Evolutionary conservation across 75 land plant species (phyloP).

Genomic region (Picea glauca): DNA sequence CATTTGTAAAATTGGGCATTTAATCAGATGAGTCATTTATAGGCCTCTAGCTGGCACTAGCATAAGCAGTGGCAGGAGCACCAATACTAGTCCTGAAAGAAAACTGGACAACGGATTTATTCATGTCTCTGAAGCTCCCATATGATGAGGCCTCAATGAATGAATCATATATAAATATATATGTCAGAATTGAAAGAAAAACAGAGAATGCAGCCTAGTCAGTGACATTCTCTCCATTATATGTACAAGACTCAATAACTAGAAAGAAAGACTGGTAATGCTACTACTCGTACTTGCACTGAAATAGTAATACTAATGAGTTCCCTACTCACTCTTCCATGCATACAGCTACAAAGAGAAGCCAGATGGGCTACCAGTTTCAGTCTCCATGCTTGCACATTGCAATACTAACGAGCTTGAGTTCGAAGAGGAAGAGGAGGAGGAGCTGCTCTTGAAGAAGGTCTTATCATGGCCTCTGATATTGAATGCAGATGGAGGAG

Average conservation of each 20-base stretch:
- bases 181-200: constrained; percentile 1
- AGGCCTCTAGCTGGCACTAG: not conserved
- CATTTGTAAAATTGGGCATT: not conserved
- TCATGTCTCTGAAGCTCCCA: constrained; percentile 5
- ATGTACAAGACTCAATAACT: constrained; percentile 8
- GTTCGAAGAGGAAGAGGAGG: too few relatives aligned
- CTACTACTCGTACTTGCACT: not conserved
- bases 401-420: too few relatives aligned
- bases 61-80: not conserved
- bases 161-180: constrained; percentile 9
- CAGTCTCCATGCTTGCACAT: too few relatives aligned
- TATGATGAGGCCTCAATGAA: constrained; percentile 8
- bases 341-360: constrained; percentile 62
- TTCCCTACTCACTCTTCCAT: constrained; percentile 29
- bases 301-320: too few relatives aligned
- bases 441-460: too few relatives aligned
- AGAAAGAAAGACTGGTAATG: not conserved
- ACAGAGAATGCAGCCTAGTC: constrained; percentile 6
- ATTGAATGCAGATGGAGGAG: too few relatives aligned
- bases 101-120: constrained; percentile 2
- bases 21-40: constrained; percentile 4
- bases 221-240: constrained; percentile 2
- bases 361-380: constrained; percentile 32
- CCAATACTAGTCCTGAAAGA: constrained; percentile 9
- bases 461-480: too few relatives aligned